Percentiles rank a stretch among this genome's conserved stretches.
These are phyloP conservation scores for Cavenderia fasciculata DNA, from an alignment of 78 protist genomes.

Conservation along the genomic window DNA sequence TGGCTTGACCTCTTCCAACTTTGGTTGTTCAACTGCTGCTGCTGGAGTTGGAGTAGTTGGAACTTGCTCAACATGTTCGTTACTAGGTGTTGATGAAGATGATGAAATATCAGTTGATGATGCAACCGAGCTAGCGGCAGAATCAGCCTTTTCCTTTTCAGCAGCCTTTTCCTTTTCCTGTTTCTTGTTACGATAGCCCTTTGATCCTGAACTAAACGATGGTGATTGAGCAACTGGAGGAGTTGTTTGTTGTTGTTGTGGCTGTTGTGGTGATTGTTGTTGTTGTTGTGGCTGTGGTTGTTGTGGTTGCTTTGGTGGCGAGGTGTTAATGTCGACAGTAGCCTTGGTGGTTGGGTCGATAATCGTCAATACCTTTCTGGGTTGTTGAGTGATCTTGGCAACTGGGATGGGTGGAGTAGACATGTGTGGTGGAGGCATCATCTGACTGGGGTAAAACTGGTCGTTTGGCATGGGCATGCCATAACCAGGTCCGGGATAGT, in stretches of 20 bases:
- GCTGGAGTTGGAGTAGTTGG: not conserved
- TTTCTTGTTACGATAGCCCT: too few species aligned
- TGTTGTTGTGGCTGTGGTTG: constrained; percentile 2
- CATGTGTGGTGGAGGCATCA: not conserved
- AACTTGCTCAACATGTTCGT: not conserved
- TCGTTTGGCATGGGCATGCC: too few species aligned
- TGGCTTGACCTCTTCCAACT: not conserved
- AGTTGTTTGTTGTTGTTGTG: constrained; percentile 8
- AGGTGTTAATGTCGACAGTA: not conserved
- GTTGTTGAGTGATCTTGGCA: not conserved
- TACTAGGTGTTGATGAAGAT: not conserved
- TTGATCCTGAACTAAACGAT: too few species aligned
- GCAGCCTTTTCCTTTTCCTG: too few species aligned
- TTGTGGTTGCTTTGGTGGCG: constrained; percentile 20
- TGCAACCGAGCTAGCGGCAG: not conserved
- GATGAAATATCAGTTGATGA: constrained; percentile 23
- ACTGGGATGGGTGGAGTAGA: not conserved
- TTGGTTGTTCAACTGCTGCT: not conserved
- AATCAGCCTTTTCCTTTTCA: not conserved
- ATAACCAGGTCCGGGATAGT: too few species aligned
- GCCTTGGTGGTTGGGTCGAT: constrained; percentile 39
- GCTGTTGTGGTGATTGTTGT: constrained; percentile 1
- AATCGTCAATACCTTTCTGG: constrained; percentile 20
- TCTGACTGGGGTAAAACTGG: not conserved
- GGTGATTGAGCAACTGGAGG: not conserved